Base-by-base conservation (phyloP, 805 yeast genomes). In the Maudiozyma barnettii region DNA sequence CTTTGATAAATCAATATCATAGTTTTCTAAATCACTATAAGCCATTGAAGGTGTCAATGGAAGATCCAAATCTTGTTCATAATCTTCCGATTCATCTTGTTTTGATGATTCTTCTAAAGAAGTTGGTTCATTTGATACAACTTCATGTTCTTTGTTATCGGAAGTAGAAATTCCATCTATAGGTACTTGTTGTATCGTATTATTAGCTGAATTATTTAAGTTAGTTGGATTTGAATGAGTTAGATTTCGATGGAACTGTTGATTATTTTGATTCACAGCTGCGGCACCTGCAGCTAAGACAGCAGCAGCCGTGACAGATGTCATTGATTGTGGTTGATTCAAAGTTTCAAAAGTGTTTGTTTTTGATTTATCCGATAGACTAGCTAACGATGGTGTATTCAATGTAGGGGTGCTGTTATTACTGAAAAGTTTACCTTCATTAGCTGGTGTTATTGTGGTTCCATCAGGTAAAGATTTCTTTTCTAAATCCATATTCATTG, bases 401-500 rank as follows among this genome's bases (percentile, higher is more conserved):
- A 54, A 33, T 18, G 44, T 45, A 6, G 65, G 63, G 4, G 64
- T 60, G 21, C 51, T 52, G 4, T 53, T 38, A 4, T 52, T 51
- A 36, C 55, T 50, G 18, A 54, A 26, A 2, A 43, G 30, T 38
- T 50, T 50, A 38, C 55, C 53, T 30, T 21, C 31, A 14, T 10
- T 26, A 26, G 49, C 51, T 7, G 49, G 18, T 21, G 47, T 29
- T 10, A 26, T 26, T 14, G 43, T 33, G 36, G 52, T 51, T 19
- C 49, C 51, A 13, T 46, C 18, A 16, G 49, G 23, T 8, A 44
- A 20, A 4, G 39, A 39, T 20, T 58, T 57, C 40, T 56, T 56
- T 18, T 57, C 60, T 39, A 53, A 59, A 39, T 61, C 61, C 13
- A 58, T 50, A 38, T 54, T 58, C 44, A 58, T 60, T 5, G 76